Evolutionary conservation across 179 eudicot species (phyloP).

Genomic region (Spergularia azorica): DNA sequence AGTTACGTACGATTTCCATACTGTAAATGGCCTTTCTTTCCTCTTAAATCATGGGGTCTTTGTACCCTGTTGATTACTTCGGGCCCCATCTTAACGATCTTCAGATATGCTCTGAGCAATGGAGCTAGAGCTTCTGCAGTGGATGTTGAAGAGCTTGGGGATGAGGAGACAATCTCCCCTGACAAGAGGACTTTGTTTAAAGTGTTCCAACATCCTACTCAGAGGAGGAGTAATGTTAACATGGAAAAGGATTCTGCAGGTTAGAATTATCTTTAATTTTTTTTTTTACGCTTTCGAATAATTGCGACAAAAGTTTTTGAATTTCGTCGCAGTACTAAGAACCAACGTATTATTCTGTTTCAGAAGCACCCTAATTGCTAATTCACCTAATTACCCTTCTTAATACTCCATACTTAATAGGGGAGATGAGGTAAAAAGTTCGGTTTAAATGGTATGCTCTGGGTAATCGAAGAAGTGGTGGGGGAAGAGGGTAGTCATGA

Average conservation of each 20-base stretch:
- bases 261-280: constrained; percentile 21
- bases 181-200: constrained; percentile 41
- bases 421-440: no score
- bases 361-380: no score
- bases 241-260: constrained; percentile 49
- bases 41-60: not conserved
- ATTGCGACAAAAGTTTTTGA: no score
- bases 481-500: no score
- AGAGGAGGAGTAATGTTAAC: constrained; percentile 49
- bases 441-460: no score
- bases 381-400: no score
- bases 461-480: no score
- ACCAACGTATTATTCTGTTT: no score
- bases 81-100: constrained; percentile 36
- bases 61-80: not conserved
- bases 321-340: no score
- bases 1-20: not conserved
- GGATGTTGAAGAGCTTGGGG: constrained; percentile 58
- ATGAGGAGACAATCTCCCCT: constrained; percentile 29
- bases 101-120: constrained; percentile 71
- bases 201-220: constrained; percentile 49
- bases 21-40: not conserved
- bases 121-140: constrained; percentile 81
- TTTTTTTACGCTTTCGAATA: no score
- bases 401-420: no score